Conservation (phyloP, 2,329 filamentous ascomycete genomes). For the Microcyclospora pomicola region DNA sequence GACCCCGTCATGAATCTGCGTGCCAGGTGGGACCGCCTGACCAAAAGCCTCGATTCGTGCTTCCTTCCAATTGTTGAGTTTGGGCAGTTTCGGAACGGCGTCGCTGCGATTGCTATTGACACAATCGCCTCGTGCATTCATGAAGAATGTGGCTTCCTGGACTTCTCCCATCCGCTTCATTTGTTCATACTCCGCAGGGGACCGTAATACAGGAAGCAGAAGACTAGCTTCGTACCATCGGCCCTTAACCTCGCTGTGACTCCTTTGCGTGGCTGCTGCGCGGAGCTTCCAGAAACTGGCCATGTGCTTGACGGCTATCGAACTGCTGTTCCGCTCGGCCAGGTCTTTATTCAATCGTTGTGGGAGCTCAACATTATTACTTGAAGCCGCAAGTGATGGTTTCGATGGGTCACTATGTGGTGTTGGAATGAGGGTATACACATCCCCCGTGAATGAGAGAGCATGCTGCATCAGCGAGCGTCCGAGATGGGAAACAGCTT, state of each 20-base stretch:
- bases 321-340: conserved; percentile 31
- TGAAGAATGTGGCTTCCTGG: conserved; percentile 20
- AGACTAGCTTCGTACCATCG: conserved; percentile 46
- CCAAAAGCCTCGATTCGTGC: conserved; percentile 31
- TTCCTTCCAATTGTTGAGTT: conserved; percentile 17
- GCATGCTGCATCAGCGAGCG: conserved; percentile 7
- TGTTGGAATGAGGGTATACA: conserved; percentile 36
- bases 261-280: conserved; percentile 18
- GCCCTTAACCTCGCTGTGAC: conserved; percentile 40
- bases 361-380: conserved; percentile 32
- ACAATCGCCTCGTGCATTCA: conserved; percentile 25
- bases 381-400: conserved; percentile 20
- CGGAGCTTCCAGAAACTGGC: conserved; percentile 33
- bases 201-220: conserved; percentile 31
- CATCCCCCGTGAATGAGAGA: conserved; percentile 32
- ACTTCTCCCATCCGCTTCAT: conserved; percentile 18
- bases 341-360: conserved; percentile 39
- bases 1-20: conserved; percentile 1
- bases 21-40: conserved; percentile 24
- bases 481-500: not conserved
- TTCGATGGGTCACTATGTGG: conserved; percentile 22
- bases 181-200: conserved; percentile 11
- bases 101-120: conserved; percentile 16
- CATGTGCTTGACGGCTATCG: conserved; percentile 24
- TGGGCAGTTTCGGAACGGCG: conserved; percentile 16